These are phyloP conservation scores for Mycena vitilis DNA, from an alignment of 768 basidiomycete species.

Conservation along the genomic window DNA sequence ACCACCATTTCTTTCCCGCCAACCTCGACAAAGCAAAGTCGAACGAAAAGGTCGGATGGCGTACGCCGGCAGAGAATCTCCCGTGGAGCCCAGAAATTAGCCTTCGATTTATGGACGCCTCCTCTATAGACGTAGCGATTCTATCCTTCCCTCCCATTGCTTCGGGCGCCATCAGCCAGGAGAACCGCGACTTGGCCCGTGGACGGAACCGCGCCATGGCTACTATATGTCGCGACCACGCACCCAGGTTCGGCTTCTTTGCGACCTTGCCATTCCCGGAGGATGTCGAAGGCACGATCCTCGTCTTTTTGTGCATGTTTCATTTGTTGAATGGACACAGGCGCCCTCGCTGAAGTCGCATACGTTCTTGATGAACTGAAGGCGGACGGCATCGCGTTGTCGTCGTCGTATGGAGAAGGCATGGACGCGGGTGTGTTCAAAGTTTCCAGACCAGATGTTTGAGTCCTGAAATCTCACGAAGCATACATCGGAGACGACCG, in stretches of 20 bases:
- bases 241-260: constrained; percentile 76
- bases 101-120: constrained; percentile 70
- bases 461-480: constrained; percentile 40
- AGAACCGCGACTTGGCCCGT: constrained; percentile 56
- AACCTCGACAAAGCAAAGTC: constrained; percentile 59
- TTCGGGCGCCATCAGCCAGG: constrained; percentile 49
- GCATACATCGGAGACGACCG: constrained; percentile 74
- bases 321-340: constrained; percentile 46
- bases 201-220: constrained; percentile 61
- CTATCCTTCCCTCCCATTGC: constrained; percentile 74
- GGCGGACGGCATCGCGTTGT: constrained; percentile 73
- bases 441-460: neutral
- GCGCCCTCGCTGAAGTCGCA: constrained; percentile 67
- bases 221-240: constrained; percentile 59
- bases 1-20: constrained; percentile 79
- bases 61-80: constrained; percentile 69
- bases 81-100: constrained; percentile 74
- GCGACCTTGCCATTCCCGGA: constrained; percentile 71
- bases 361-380: constrained; percentile 70
- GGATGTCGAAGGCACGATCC: constrained; percentile 65
- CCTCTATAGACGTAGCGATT: constrained; percentile 68
- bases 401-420: constrained; percentile 76
- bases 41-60: constrained; percentile 67
- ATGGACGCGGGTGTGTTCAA: constrained; percentile 59
- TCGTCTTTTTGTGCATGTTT: neutral